Base-by-base conservation (phyloP, 2,329 filamentous ascomycete species). In the Aspergillus persii region DNA sequence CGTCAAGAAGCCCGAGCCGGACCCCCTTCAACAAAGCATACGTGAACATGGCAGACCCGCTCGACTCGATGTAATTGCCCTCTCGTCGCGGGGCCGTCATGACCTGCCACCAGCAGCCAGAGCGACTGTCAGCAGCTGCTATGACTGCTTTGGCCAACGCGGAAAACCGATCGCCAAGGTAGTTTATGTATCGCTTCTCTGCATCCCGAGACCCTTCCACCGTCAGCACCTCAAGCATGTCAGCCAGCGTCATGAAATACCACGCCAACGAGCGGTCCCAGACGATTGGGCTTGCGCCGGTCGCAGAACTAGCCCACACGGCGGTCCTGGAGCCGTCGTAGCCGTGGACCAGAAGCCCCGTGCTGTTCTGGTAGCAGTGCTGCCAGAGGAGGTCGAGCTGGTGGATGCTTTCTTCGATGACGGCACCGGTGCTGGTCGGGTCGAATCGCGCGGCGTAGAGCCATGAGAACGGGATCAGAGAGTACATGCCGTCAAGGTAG, bases 1-100 rank as follows among this genome's bases (percentile, higher is more conserved):
- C 50, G 50, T 60, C 36, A n/a, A 41, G 36, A 5, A 41, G 60
- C 0, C 79, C 80, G 5, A 77, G 49, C 31, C 75, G 67, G 8
- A 74, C 71, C 0, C 80, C 84, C 62, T 78, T 81, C 11, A 85
- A 68, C 60, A 84, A 70, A 0, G 81, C 79, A 56, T 83, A 84
- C 0, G 79, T 76, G 63, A 86, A 86, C 80, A 87, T 84, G 3
- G 83, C 84, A 2, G 81, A 82, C 7, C 80, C 84, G 33, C 83
- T 85, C 36, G 81, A 83, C 73, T 88, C 83, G 51, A 87, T 81
- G 69, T 84, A 88, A 69, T 88, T 87, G 2, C 83, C 83, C 50
- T 77, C 62, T 44, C 70, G 65, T 1, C 77, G 79, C 0, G 79
- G 77, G 56, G 82, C 80, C 63, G 79, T 79, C 79, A 86, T 83